Conservation (phyloP, 768 basidiomycete genomes). For the Neoboletus subvelutipes region DNA sequence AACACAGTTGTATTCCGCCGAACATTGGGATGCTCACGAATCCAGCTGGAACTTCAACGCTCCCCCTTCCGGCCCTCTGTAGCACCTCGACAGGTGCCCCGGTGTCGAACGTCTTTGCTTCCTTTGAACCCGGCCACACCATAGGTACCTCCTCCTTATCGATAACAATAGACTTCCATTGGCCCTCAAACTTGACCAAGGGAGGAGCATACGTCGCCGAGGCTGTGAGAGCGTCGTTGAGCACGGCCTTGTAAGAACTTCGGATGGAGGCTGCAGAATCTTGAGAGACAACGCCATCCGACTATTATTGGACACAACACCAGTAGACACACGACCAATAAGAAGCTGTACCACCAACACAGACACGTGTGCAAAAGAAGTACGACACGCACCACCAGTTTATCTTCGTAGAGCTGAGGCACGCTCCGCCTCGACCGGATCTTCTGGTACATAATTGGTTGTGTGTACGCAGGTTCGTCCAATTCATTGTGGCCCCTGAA, state of each 20-base stretch:
- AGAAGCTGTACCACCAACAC: not conserved
- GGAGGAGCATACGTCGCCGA: slow-evolving; percentile 49
- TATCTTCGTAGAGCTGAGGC: slow-evolving; percentile 78
- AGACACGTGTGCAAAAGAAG: not conserved
- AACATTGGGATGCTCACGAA: slow-evolving; percentile 54
- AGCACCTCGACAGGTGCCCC: slow-evolving; percentile 59
- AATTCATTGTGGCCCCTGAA: slow-evolving; percentile 85
- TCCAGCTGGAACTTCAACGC: slow-evolving; percentile 54
- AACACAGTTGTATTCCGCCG: not conserved
- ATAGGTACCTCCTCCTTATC: slow-evolving; percentile 19
- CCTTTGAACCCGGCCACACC: slow-evolving; percentile 59
- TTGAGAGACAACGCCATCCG: slow-evolving; percentile 43
- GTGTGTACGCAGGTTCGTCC: slow-evolving; percentile 83
- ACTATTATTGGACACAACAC: slow-evolving; percentile 11
- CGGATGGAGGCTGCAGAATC: slow-evolving; percentile 53
- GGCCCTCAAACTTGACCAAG: slow-evolving; percentile 57
- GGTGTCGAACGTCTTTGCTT: slow-evolving; percentile 62
- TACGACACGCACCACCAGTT: slow-evolving; percentile 56
- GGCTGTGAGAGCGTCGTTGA: slow-evolving; percentile 59
- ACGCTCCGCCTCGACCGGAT: slow-evolving; percentile 77
- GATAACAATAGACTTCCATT: slow-evolving; percentile 51
- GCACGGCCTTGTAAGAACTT: slow-evolving; percentile 53
- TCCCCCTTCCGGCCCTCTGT: slow-evolving; percentile 60
- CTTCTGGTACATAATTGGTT: slow-evolving; percentile 88
- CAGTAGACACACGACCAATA: not conserved